phyloP scores from a whole-genome alignment of 179 eudicot species.

The Spergularia azorica region DNA sequence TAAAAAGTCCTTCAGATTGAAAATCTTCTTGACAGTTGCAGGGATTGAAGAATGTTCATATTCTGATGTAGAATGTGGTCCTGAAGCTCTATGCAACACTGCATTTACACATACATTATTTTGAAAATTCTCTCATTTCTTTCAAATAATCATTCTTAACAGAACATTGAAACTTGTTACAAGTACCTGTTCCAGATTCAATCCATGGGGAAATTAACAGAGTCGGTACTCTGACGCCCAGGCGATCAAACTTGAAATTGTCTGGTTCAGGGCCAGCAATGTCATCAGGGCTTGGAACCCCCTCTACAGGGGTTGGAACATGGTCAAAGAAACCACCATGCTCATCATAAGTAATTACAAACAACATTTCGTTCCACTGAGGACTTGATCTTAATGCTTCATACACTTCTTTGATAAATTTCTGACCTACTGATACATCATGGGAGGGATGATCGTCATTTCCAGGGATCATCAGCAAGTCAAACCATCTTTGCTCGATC shows the following conservation, averaged over 20 bases:
- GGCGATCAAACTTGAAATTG: conserved; percentile 53
- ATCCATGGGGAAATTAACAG: conserved; percentile 88
- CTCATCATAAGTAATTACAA: conserved; percentile 72
- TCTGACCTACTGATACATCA: conserved; percentile 72
- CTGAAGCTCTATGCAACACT: conserved; percentile 75
- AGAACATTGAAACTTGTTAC: background rate
- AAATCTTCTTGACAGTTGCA: conserved; percentile 85
- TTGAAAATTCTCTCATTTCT: background rate
- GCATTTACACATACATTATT: conserved; percentile 17
- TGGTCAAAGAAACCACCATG: conserved; percentile 95
- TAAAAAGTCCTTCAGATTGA: conserved; percentile 63
- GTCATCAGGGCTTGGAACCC: conserved; percentile 79
- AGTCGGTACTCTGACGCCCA: conserved; percentile 81
- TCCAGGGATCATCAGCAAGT: conserved; percentile 45
- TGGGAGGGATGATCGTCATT: conserved; percentile 96
- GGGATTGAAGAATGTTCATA: conserved; percentile 95
- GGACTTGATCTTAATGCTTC: conserved; percentile 86
- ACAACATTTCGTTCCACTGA: conserved; percentile 80
- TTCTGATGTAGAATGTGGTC: conserved; percentile 71
- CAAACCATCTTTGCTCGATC: conserved; percentile 70
- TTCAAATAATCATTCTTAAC: background rate
- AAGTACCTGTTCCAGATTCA: conserved; percentile 69
- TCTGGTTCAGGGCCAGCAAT: conserved; percentile 61
- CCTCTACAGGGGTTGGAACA: conserved; percentile 62
- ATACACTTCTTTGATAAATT: conserved; percentile 70